These are phyloP conservation scores for Apiotrichum gracile DNA, from an alignment of 1,284 basidiomycete genomes.

Conservation along the genomic window DNA sequence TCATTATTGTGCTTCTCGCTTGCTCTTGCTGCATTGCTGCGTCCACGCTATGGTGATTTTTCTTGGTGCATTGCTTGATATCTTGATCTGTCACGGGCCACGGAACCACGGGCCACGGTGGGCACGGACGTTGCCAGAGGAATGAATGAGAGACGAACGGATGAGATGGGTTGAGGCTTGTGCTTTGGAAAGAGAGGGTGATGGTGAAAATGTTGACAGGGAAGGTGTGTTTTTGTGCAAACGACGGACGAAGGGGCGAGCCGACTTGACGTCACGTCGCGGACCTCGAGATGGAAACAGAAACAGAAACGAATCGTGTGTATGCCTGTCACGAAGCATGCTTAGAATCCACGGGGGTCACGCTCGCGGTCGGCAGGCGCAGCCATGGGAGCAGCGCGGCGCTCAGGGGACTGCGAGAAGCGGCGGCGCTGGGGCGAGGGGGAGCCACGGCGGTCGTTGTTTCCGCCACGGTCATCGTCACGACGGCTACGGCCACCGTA, in stretches of 20 bases:
- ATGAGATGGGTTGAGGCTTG: no score
- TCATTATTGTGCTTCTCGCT: no score
- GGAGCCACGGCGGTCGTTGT: conserved; percentile 9
- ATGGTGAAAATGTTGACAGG: neutral
- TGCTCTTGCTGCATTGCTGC: neutral
- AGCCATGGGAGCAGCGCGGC: conserved; percentile 19
- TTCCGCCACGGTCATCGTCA: conserved; percentile 24
- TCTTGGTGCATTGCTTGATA: neutral
- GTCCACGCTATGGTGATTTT: neutral
- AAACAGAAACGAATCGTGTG: no score
- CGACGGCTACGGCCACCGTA: conserved; percentile 32
- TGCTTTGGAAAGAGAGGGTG: neutral
- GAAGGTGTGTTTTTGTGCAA: no score
- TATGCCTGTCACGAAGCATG: no score
- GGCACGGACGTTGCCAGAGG: neutral
- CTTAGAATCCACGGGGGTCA: neutral
- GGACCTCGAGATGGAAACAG: no score
- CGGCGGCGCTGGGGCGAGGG: conserved; percentile 22
- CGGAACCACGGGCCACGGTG: no score
- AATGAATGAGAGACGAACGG: neutral
- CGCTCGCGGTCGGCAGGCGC: neutral
- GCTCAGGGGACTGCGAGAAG: conserved; percentile 34
- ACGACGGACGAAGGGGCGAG: no score
- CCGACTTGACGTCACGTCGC: no score
- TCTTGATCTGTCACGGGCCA: neutral